These are phyloP conservation scores for Boletus sp. DNA, from an alignment of 768 basidiomycete genomes.

Conservation along the genomic window DNA sequence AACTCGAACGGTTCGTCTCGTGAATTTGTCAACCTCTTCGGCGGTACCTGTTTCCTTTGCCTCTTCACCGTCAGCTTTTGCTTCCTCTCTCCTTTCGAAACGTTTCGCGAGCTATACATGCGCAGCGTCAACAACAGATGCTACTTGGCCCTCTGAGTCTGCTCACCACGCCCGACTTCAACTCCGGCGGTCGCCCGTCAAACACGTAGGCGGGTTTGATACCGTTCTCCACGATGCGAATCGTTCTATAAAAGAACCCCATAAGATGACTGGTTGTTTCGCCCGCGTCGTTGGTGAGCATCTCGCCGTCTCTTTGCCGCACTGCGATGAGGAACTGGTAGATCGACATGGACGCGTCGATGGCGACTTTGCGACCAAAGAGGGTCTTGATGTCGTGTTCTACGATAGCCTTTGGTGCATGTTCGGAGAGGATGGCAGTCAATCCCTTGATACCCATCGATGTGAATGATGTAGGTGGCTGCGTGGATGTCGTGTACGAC, in stretches of 20 bases:
- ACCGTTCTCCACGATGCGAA: conserved; percentile 97
- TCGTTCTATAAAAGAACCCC: conserved; percentile 98
- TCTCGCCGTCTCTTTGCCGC: conserved; percentile 92
- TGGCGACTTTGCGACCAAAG: conserved; percentile 97
- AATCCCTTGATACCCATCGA: conserved; percentile 94
- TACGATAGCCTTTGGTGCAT: conserved; percentile 82
- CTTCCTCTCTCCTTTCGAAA: conserved; percentile 87
- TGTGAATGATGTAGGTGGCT: neutral
- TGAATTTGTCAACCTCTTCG: conserved; percentile 90
- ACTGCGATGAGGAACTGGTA: conserved; percentile 99
- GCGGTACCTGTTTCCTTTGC: conserved; percentile 94
- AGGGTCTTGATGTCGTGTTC: conserved; percentile 97
- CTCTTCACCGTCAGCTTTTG: conserved; percentile 92
- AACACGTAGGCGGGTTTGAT: conserved; percentile 99
- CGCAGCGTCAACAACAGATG: neutral
- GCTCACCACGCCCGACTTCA: conserved; percentile 96
- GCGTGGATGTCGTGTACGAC: neutral
- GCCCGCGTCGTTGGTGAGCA: conserved; percentile 95
- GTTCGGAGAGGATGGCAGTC: conserved; percentile 83
- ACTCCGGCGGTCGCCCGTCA: conserved; percentile 95
- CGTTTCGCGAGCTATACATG: conserved; percentile 84
- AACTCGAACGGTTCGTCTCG: conserved; percentile 89
- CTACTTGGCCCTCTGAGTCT: neutral
- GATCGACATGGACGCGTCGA: conserved; percentile 97
- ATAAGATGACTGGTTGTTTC: conserved; percentile 98